Evolutionary conservation across 441 rosid species (phyloP).

Genomic region (Geranium incanum): DNA sequence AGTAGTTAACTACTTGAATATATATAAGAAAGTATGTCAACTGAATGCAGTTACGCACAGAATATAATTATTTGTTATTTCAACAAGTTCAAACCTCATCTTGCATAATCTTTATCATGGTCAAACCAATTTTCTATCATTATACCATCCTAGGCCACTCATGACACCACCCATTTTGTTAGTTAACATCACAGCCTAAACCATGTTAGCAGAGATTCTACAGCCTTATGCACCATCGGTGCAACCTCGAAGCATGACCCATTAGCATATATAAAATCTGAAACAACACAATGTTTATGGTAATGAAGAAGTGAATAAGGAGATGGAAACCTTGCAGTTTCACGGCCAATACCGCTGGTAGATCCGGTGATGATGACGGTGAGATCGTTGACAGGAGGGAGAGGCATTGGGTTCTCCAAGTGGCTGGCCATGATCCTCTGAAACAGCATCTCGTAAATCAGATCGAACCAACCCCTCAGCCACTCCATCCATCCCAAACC

Average conservation of each 20-base stretch:
- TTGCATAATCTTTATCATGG: too few species aligned
- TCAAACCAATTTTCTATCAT: too few species aligned
- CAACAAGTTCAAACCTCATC: too few species aligned
- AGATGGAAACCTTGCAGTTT: constrained; percentile 56
- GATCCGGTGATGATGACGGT: constrained; percentile 90
- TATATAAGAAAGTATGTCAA: too few species aligned
- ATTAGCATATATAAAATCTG: neutral
- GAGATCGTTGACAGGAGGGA: constrained; percentile 74
- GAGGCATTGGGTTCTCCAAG: constrained; percentile 66
- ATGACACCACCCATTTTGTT: neutral
- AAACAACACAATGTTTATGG: neutral
- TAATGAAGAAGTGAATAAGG: neutral
- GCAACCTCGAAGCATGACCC: neutral
- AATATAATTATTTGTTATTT: too few species aligned
- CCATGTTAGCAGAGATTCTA: neutral
- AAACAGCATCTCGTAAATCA: constrained; percentile 66
- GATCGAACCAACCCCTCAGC: constrained; percentile 72
- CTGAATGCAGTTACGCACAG: too few species aligned
- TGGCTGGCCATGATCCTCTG: constrained; percentile 84
- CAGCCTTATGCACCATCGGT: too few species aligned
- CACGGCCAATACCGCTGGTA: constrained; percentile 92
- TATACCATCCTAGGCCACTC: too few species aligned
- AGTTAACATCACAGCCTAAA: neutral
- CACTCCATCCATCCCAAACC: constrained; percentile 93
- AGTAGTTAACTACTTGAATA: too few species aligned